phyloP scores from a whole-genome alignment of 805 yeast species.

The Schizosaccharomyces pombe region DNA sequence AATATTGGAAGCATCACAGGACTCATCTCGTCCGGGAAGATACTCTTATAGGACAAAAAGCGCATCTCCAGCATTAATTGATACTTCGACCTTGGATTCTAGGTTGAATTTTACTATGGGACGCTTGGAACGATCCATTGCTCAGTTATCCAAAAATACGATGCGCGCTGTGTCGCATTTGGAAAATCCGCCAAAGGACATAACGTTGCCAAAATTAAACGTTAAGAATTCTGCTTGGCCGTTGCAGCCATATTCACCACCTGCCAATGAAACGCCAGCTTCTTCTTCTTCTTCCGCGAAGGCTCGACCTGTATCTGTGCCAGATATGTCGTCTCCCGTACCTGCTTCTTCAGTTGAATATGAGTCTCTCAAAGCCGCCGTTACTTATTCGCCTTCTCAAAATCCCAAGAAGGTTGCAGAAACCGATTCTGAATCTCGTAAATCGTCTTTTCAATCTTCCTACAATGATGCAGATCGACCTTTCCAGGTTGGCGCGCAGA shows the following conservation, averaged over 20 bases:
- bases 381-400: background rate
- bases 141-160: background rate
- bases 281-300: background rate
- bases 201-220: background rate
- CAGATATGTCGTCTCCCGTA: background rate
- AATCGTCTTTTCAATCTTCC: too few relatives aligned
- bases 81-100: background rate
- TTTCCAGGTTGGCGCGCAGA: too few relatives aligned
- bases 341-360: background rate
- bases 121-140: background rate
- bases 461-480: too few relatives aligned
- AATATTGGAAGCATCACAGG: background rate
- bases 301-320: background rate
- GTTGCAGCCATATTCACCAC: background rate
- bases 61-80: background rate
- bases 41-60: background rate
- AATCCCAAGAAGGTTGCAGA: background rate
- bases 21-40: background rate
- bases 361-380: background rate
- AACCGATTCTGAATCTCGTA: too few relatives aligned
- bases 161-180: background rate
- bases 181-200: background rate
- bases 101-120: background rate
- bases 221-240: slow-evolving; percentile 1
- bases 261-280: background rate